These are phyloP conservation scores for Lactifluus hygrophoroides DNA, from an alignment of 768 basidiomycete genomes.

Conservation along the genomic window DNA sequence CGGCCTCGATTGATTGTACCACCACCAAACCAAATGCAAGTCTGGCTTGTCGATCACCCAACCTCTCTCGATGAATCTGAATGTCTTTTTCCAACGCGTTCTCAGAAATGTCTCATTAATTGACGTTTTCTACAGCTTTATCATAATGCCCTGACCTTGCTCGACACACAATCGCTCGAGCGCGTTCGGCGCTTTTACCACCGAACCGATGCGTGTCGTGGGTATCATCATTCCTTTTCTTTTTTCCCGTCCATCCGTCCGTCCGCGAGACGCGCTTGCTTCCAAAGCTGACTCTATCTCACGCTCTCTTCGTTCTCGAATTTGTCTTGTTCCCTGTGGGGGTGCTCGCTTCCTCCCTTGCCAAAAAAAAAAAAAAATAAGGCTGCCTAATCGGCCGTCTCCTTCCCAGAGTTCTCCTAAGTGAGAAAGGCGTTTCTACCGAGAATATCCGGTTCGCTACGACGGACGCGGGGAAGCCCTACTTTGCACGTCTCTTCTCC, in stretches of 20 bases:
- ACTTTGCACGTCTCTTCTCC: constrained; percentile 42
- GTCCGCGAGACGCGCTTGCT: background rate
- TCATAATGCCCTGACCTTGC: constrained; percentile 43
- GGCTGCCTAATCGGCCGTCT: constrained; percentile 74
- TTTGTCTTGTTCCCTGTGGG: too few relatives aligned
- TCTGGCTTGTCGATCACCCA: constrained; percentile 18
- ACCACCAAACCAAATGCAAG: background rate
- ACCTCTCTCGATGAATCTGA: constrained; percentile 14
- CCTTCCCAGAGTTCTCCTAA: constrained; percentile 55
- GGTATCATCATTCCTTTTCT: constrained; percentile 22
- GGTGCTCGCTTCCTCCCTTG: background rate
- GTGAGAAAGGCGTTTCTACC: constrained; percentile 44
- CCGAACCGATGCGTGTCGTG: constrained; percentile 71
- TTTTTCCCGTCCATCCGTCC: too few relatives aligned
- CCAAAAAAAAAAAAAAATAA: too few relatives aligned
- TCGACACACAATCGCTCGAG: constrained; percentile 48
- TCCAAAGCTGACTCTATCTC: background rate
- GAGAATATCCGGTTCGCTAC: constrained; percentile 42
- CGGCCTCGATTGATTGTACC: background rate
- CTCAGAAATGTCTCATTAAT: background rate
- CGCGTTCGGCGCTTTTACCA: constrained; percentile 60
- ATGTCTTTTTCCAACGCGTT: background rate
- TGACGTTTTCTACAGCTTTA: constrained; percentile 44
- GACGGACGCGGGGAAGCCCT: constrained; percentile 69
- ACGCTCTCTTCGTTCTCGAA: too few relatives aligned